Conservation (phyloP, 768 basidiomycete genomes). For the Tylopilus sp. region DNA sequence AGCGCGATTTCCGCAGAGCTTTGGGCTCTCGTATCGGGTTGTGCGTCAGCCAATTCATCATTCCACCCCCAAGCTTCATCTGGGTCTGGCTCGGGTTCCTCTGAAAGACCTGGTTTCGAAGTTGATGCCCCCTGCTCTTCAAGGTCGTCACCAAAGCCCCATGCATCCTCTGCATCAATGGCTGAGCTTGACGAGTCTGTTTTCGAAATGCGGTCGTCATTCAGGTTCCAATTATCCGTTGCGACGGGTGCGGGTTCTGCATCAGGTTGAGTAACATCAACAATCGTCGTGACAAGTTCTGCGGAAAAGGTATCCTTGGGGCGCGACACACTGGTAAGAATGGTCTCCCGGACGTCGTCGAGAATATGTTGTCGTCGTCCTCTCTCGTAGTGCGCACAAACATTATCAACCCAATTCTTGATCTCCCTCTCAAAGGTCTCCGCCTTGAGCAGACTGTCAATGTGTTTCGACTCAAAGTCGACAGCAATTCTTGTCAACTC, state of each 20-base stretch:
- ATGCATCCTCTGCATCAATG: constrained; percentile 35
- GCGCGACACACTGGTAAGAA: constrained; percentile 35
- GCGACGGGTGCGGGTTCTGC: neutral
- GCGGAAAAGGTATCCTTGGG: constrained; percentile 27
- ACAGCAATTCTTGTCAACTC: constrained; percentile 54
- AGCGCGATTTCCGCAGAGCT: constrained; percentile 10
- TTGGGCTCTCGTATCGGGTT: constrained; percentile 23
- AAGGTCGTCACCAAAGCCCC: constrained; percentile 53
- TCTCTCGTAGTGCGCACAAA: constrained; percentile 75
- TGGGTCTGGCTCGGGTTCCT: constrained; percentile 37
- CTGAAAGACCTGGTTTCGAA: constrained; percentile 16
- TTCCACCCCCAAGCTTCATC: constrained; percentile 79
- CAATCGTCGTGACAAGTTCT: constrained; percentile 8
- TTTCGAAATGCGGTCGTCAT: constrained; percentile 36
- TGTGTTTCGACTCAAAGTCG: constrained; percentile 57
- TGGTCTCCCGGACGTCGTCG: constrained; percentile 53
- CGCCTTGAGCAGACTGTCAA: constrained; percentile 49
- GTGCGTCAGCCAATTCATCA: constrained; percentile 35
- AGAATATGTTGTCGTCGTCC: constrained; percentile 66
- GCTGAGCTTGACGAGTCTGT: constrained; percentile 24
- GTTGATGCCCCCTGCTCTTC: constrained; percentile 17
- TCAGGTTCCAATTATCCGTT: constrained; percentile 45
- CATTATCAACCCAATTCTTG: constrained; percentile 63
- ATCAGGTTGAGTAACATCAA: no score
- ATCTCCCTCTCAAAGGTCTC: constrained; percentile 50